A percentile compares a stretch with the other conserved stretches of the same genome.
phyloP scores from a whole-genome alignment of 2,329 filamentous ascomycete species.

The Trichoderma sp. region DNA sequence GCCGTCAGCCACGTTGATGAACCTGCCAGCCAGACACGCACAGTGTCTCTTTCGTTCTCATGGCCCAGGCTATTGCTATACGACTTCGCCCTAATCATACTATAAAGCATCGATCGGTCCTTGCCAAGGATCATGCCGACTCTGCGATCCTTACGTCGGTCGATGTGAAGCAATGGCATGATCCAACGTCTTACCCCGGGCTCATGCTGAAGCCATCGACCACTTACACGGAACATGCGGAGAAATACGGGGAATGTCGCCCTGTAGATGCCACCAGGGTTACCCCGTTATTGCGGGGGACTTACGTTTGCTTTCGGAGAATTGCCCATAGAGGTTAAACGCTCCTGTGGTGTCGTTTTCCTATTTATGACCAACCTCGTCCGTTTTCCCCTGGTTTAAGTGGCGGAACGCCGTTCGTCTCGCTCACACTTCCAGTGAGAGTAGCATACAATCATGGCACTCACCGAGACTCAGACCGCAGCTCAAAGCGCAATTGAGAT shows the following conservation, averaged over 20 bases:
- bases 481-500: constrained; percentile 12
- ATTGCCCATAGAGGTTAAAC: not conserved
- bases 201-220: too few species aligned
- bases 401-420: not conserved
- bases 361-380: not conserved
- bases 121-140: too few species aligned
- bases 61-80: too few species aligned
- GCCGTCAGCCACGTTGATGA: too few species aligned
- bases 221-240: too few species aligned
- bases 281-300: constrained; percentile 13
- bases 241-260: not conserved
- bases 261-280: not conserved
- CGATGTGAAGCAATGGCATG: too few species aligned
- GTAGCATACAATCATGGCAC: constrained; percentile 1
- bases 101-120: too few species aligned
- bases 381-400: not conserved
- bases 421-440: not conserved
- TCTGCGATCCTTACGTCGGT: too few species aligned
- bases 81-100: too few species aligned
- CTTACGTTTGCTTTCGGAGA: constrained; percentile 4
- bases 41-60: too few species aligned
- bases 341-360: not conserved
- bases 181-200: too few species aligned
- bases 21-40: too few species aligned
- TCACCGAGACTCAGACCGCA: constrained; percentile 9